Evolutionary conservation across 2,329 filamentous ascomycete genomes (phyloP).

Genomic region (Cladophialophora immunda): DNA sequence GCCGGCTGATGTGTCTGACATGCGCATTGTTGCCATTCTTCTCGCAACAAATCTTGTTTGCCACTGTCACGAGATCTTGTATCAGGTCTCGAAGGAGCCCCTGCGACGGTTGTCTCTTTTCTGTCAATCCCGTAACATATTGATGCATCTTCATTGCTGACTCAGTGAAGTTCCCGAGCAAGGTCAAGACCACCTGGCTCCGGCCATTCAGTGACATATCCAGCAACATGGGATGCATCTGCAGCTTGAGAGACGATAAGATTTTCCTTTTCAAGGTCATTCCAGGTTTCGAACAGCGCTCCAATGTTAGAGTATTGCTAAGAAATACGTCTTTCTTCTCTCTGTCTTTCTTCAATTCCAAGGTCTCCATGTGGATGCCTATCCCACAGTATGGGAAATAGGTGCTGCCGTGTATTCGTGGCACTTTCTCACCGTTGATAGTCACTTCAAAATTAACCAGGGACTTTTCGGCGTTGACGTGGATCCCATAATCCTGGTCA

Average conservation of each 20-base stretch:
- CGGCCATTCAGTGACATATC: slow-evolving; percentile 80
- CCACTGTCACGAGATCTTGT: slow-evolving; percentile 70
- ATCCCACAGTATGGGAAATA: slow-evolving; percentile 91
- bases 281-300: slow-evolving; percentile 75
- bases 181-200: slow-evolving; percentile 73
- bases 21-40: slow-evolving; percentile 62
- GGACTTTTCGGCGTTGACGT: slow-evolving; percentile 79
- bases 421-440: slow-evolving; percentile 63
- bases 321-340: slow-evolving; percentile 66
- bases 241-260: slow-evolving; percentile 78
- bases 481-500: slow-evolving; percentile 79
- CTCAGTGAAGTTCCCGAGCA: slow-evolving; percentile 78
- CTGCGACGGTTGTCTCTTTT: slow-evolving; percentile 63
- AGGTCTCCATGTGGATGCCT: slow-evolving; percentile 74
- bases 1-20: slow-evolving; percentile 58
- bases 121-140: slow-evolving; percentile 68
- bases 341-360: slow-evolving; percentile 77
- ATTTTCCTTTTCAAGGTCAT: slow-evolving; percentile 82
- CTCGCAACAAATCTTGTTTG: slow-evolving; percentile 62
- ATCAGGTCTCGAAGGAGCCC: slow-evolving; percentile 73
- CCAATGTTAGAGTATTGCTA: slow-evolving; percentile 79
- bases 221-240: slow-evolving; percentile 84
- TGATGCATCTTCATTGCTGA: slow-evolving; percentile 77
- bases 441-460: slow-evolving; percentile 80
- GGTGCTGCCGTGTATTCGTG: slow-evolving; percentile 54